Conservation (phyloP, 257 asterid genomes). For the Solanum chaucha region DNA sequence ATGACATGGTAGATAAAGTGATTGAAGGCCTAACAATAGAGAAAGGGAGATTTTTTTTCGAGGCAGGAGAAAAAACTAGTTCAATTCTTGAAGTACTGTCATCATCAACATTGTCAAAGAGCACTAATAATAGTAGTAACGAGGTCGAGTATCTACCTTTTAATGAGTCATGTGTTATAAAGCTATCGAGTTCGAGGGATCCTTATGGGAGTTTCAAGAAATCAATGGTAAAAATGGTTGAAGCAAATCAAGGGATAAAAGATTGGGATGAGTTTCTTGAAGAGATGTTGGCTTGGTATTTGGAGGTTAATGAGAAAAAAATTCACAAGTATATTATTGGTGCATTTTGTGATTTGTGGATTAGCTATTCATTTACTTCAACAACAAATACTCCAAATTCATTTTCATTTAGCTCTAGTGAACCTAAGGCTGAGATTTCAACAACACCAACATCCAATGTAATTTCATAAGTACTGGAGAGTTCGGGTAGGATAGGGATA, state of each 20-base stretch:
- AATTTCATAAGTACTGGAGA: not conserved
- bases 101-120: not conserved
- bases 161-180: slow-evolving; percentile 10
- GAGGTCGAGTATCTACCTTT: slow-evolving; percentile 3
- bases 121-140: not conserved
- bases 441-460: not conserved
- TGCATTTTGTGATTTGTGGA: slow-evolving; percentile 42
- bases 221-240: slow-evolving; percentile 64
- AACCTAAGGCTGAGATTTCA: not conserved
- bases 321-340: slow-evolving; percentile 44
- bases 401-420: slow-evolving; percentile 25
- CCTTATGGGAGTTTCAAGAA: slow-evolving; percentile 40
- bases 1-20: slow-evolving; percentile 11
- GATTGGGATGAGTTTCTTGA: slow-evolving; percentile 37
- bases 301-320: slow-evolving; percentile 25
- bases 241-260: slow-evolving; percentile 18
- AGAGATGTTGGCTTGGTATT: slow-evolving; percentile 34
- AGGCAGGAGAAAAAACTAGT: slow-evolving; percentile 31
- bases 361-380: slow-evolving; percentile 16
- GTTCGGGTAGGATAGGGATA: not conserved
- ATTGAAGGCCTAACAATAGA: slow-evolving; percentile 27
- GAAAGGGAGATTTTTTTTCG: slow-evolving; percentile 31
- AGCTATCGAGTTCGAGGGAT: slow-evolving; percentile 23
- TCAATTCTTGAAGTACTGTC: slow-evolving; percentile 34
- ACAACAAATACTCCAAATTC: slow-evolving; percentile 5